Base-by-base conservation (phyloP, 306 rosid species). In the Pterocarpus santalinus region DNA sequence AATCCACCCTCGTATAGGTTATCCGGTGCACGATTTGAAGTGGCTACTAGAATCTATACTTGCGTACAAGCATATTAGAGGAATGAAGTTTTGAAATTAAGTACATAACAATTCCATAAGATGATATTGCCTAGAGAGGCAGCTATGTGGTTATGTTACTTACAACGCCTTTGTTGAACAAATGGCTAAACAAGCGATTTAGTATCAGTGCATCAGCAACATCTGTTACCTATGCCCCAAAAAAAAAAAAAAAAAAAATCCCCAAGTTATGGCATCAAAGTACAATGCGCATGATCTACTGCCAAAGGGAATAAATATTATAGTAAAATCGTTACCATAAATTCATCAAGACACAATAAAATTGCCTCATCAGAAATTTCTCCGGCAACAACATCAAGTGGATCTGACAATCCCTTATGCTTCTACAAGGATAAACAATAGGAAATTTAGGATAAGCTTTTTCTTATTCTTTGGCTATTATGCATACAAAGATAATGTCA, bases 11-110 rank as follows among this genome's bases (percentile, higher is more conserved):
- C 99, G 9, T 95, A 95, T 5, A 95, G 89, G 49, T 85, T 90
- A 83, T 93, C 97, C 28, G 99, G 99, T 61, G 96, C 97, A 80
- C 99, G 99, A 82, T 95, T 95, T 63, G 99, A 95, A 69, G 99
- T 95, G 79, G 98, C 68, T 8, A 95, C 97, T 49, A 95, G 93
- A 87, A 95, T 93, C 99, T 95, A 75, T 38, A 86, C 77, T 90
- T 85, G 82, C 80, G 80, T 76, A 81, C 75, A 58, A 83, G 70
- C 85, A 82, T 70, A 88, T 36, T 53, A 81, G 43, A 79, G 78
- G 72, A 51, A 82, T 30, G 44, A 2, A 46, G 5, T 30, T 43
- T 63, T 62, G 16, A 83, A 73, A 71, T 39, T 81, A 77, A 49
- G 72, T 68, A 76, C 80, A 43, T 61, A 81, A 65, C 17, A 41